Conservation (phyloP, 1,284 basidiomycete genomes). For the Coniophora puteana region DNA sequence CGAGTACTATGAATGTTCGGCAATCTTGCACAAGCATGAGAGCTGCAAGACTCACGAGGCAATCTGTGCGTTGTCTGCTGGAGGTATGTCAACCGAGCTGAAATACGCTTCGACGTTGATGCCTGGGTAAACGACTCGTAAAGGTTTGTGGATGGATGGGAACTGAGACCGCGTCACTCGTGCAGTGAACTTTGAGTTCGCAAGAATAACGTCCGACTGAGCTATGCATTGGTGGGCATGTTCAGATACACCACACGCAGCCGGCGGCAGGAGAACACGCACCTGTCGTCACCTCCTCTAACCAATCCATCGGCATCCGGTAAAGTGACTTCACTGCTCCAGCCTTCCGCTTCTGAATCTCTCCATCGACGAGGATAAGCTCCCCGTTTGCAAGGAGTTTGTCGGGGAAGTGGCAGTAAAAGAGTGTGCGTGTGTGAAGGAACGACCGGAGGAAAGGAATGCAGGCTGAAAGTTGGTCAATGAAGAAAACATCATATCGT, state of each 20-base stretch:
- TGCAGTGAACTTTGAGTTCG: conserved; percentile 90
- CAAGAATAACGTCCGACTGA: conserved; percentile 87
- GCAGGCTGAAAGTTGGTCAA: conserved; percentile 93
- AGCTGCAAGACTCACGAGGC: conserved; percentile 59
- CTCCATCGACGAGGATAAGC: conserved; percentile 55
- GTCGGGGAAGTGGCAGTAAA: conserved; percentile 98
- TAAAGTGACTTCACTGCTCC: conserved; percentile 72
- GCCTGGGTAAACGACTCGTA: conserved; percentile 87
- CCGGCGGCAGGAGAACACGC: conserved; percentile 25
- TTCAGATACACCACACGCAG: too few relatives aligned
- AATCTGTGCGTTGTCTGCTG: conserved; percentile 54
- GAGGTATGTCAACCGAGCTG: conserved; percentile 34
- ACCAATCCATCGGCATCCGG: conserved; percentile 83
- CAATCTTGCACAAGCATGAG: not conserved
- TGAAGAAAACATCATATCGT: conserved; percentile 83
- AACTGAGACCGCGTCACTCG: conserved; percentile 79
- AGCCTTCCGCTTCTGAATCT: conserved; percentile 32
- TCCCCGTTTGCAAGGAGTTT: conserved; percentile 83
- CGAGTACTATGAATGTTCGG: conserved; percentile 20
- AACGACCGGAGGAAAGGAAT: conserved; percentile 78
- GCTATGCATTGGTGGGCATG: conserved; percentile 34
- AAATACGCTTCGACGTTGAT: conserved; percentile 80
- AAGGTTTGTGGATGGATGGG: conserved; percentile 57
- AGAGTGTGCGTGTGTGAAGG: conserved; percentile 77
- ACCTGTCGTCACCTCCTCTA: conserved; percentile 92